Percentiles rank a stretch among this genome's conserved stretches.
Evolutionary conservation across 2,329 filamentous ascomycete genomes (phyloP).

Genomic region (Apiospora kogelbergensis): DNA sequence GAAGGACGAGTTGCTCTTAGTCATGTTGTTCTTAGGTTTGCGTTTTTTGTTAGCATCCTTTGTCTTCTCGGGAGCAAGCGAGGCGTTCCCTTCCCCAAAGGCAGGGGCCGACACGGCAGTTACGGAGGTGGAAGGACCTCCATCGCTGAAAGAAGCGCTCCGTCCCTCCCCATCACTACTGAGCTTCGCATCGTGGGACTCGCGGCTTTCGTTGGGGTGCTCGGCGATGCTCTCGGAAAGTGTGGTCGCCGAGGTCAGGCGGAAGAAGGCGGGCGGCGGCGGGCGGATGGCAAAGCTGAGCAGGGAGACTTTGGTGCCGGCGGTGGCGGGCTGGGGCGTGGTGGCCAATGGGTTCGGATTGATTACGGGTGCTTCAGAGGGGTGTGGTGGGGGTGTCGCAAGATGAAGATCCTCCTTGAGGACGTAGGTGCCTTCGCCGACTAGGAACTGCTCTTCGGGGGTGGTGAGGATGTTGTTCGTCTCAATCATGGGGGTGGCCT

Average conservation of each 20-base stretch:
- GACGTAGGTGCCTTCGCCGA: slow-evolving; percentile 91
- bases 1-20: slow-evolving; percentile 98
- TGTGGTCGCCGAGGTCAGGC: slow-evolving; percentile 51
- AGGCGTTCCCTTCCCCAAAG: slow-evolving; percentile 84
- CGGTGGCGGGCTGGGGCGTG: slow-evolving; percentile 76
- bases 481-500: slow-evolving; percentile 77
- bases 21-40: slow-evolving; percentile 97
- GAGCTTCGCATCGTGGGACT: slow-evolving; percentile 59
- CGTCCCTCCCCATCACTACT: slow-evolving; percentile 56
- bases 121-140: slow-evolving; percentile 32
- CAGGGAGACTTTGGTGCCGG: slow-evolving; percentile 82
- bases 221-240: slow-evolving; percentile 59
- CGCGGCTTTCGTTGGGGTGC: slow-evolving; percentile 58
- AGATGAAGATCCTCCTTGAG: slow-evolving; percentile 89
- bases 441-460: slow-evolving; percentile 86
- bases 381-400: slow-evolving; percentile 91
- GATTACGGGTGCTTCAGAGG: slow-evolving; percentile 82
- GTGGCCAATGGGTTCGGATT: slow-evolving; percentile 93
- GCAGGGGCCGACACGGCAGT: slow-evolving; percentile 56
- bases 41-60: slow-evolving; percentile 78
- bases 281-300: slow-evolving; percentile 67
- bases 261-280: slow-evolving; percentile 54
- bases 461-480: slow-evolving; percentile 87
- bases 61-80: slow-evolving; percentile 61
- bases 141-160: slow-evolving; percentile 54